Percentiles rank a stretch among this genome's conserved stretches.
phyloP scores from a whole-genome alignment of 805 yeast species.

The Ogataea zsoltii region DNA sequence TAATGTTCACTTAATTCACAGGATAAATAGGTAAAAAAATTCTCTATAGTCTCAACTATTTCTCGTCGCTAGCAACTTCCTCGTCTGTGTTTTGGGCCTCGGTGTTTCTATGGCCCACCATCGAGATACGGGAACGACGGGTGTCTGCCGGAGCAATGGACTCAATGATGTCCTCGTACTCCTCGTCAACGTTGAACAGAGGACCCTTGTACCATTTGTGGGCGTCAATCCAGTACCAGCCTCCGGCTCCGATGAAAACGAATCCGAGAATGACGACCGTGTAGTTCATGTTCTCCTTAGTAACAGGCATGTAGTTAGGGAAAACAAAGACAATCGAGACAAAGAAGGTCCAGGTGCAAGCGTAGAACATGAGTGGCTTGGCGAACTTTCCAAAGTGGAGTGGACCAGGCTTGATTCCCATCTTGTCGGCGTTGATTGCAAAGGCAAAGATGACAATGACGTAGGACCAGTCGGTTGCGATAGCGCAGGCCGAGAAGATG shows the following conservation, averaged over 20 bases:
- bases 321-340: conserved; percentile 50
- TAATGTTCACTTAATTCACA: too few species aligned
- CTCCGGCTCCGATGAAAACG: conserved; percentile 37
- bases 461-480: conserved; percentile 52
- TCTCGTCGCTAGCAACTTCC: conserved; percentile 1
- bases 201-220: conserved; percentile 60
- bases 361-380: conserved; percentile 40
- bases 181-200: conserved; percentile 45
- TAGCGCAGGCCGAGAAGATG: conserved; percentile 53
- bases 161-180: conserved; percentile 24
- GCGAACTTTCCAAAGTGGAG: conserved; percentile 46
- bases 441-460: conserved; percentile 45
- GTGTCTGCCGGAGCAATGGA: conserved; percentile 14
- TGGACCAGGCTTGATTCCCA: conserved; percentile 50
- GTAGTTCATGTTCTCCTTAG: conserved; percentile 51
- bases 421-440: conserved; percentile 44
- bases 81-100: neutral
- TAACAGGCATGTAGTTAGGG: conserved; percentile 50
- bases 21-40: neutral
- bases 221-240: conserved; percentile 51
- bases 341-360: conserved; percentile 48
- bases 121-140: conserved; percentile 1
- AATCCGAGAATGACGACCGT: conserved; percentile 50
- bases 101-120: conserved; percentile 1
- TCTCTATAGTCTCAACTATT: neutral